Conservation (phyloP, 305 asterid genomes). For the Fraxinus sp. region DNA sequence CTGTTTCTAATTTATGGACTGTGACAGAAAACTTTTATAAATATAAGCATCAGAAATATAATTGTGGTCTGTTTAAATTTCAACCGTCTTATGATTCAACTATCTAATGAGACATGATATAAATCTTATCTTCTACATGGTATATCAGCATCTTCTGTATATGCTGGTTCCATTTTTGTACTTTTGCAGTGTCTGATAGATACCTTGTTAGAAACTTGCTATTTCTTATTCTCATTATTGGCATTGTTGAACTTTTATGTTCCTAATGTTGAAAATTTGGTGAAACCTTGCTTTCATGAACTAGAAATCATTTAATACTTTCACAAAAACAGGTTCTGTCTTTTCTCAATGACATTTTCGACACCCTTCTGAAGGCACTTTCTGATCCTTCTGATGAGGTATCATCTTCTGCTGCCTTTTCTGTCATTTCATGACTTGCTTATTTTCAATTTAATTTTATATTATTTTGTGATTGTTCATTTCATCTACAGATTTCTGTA, state of each 20-base stretch:
- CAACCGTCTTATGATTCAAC: background rate
- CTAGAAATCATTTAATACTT: slow-evolving; percentile 9
- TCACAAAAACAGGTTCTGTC: slow-evolving; percentile 64
- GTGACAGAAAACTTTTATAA: background rate
- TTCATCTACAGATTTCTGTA: background rate
- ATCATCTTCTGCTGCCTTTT: slow-evolving; percentile 31
- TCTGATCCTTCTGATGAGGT: slow-evolving; percentile 99
- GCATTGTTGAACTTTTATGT: slow-evolving; percentile 14
- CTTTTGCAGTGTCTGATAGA: slow-evolving; percentile 6
- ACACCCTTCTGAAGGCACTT: slow-evolving; percentile 81
- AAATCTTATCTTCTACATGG: background rate
- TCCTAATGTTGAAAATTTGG: slow-evolving; percentile 4
- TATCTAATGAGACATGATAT: background rate
- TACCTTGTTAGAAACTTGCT: background rate
- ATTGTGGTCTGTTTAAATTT: background rate
- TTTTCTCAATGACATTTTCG: slow-evolving; percentile 78
- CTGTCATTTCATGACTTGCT: background rate
- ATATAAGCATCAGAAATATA: slow-evolving; percentile 11
- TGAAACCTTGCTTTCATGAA: slow-evolving; percentile 5
- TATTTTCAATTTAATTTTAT: slow-evolving; percentile 4
- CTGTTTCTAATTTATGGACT: slow-evolving; percentile 5
- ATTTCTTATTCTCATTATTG: slow-evolving; percentile 15
- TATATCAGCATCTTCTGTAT: slow-evolving; percentile 1
- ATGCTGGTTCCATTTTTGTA: slow-evolving; percentile 7
- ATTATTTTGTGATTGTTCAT: background rate